Evolutionary conservation across 2,329 filamentous ascomycete species (phyloP).

Genomic region (Xylaria sp.): DNA sequence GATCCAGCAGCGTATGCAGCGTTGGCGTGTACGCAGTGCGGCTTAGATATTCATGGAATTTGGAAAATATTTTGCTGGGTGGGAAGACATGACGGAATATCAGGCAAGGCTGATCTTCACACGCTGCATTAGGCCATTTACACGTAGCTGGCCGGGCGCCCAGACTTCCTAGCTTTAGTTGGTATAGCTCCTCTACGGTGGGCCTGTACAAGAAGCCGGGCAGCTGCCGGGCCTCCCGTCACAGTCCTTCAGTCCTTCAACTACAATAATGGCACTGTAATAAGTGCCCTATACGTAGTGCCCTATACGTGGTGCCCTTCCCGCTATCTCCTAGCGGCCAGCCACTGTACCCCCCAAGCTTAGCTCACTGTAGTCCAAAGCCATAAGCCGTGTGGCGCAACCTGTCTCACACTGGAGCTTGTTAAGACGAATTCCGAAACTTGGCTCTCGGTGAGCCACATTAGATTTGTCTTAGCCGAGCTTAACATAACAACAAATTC

Average conservation of each 20-base stretch:
- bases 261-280: too few species aligned
- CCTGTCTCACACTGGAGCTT: neutral
- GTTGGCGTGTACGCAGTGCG: neutral
- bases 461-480: neutral
- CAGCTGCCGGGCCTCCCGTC: too few species aligned
- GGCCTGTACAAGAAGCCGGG: too few species aligned
- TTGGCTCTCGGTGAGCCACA: neutral
- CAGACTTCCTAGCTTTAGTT: too few species aligned
- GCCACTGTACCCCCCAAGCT: neutral
- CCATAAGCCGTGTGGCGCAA: neutral
- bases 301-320: neutral
- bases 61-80: neutral
- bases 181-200: too few species aligned
- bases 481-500: neutral
- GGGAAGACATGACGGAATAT: constrained; percentile 12
- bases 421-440: neutral
- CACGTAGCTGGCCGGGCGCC: too few species aligned
- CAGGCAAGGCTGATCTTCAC: too few species aligned
- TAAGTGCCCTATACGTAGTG: neutral
- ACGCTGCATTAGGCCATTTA: too few species aligned
- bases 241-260: too few species aligned
- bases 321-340: neutral
- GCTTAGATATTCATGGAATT: neutral
- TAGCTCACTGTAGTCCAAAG: neutral
- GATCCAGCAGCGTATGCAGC: neutral